phyloP scores from a whole-genome alignment of 1,139 yeast species.

The Nakaseomyces nivariensis region DNA sequence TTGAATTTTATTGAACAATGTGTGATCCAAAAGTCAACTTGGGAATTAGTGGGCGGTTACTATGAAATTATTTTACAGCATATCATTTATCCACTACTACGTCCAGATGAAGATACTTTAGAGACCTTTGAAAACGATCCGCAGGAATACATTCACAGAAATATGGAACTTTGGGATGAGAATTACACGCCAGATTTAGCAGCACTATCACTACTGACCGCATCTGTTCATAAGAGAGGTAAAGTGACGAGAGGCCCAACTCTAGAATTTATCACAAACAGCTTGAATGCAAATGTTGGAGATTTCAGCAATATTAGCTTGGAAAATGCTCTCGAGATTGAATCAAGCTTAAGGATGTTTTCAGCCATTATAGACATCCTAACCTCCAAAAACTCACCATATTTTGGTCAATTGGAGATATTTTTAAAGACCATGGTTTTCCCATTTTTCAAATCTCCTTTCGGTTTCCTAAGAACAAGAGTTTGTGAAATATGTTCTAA shows the following conservation, averaged over 20 bases:
- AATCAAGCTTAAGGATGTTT: constrained; percentile 70
- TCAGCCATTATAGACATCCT: constrained; percentile 62
- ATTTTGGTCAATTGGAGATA: constrained; percentile 54
- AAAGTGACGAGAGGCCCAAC: constrained; percentile 54
- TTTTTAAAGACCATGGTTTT: constrained; percentile 56
- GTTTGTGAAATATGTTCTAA: constrained; percentile 69
- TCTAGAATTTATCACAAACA: constrained; percentile 52
- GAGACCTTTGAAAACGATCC: constrained; percentile 85
- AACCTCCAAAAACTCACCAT: constrained; percentile 47
- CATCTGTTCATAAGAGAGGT: constrained; percentile 58
- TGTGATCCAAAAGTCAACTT: constrained; percentile 55
- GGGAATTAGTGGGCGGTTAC: constrained; percentile 65
- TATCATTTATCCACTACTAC: constrained; percentile 68
- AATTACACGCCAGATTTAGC: constrained; percentile 61
- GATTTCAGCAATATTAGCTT: constrained; percentile 35
- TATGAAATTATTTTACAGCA: constrained; percentile 55
- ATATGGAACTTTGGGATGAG: constrained; percentile 55
- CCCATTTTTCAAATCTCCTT: constrained; percentile 59
- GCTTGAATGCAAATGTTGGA: constrained; percentile 34
- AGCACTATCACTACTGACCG: constrained; percentile 50
- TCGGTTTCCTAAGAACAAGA: constrained; percentile 73
- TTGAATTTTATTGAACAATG: constrained; percentile 64
- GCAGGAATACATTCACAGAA: constrained; percentile 75
- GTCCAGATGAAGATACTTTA: constrained; percentile 59
- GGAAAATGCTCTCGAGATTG: constrained; percentile 60